Percentiles rank a stretch among this genome's conserved stretches.
phyloP scores from a whole-genome alignment of 2,329 filamentous ascomycete species.

The Fusarium algeriense region DNA sequence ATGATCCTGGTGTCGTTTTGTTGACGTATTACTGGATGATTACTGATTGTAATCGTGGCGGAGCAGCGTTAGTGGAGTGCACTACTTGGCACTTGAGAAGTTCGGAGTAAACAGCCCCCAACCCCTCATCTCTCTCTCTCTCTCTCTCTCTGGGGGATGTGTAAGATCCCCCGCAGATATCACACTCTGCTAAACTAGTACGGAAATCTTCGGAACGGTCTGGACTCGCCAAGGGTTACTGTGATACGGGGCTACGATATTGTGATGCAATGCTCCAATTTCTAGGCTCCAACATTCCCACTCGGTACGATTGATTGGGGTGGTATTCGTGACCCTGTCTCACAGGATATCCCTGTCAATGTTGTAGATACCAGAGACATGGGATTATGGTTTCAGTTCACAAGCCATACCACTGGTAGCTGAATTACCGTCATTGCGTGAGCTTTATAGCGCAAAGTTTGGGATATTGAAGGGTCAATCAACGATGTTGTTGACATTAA shows the following conservation, averaged over 20 bases:
- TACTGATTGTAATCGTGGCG: neutral
- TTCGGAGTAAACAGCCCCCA: neutral
- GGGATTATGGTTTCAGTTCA: no score
- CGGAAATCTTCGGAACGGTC: slow-evolving; percentile 23
- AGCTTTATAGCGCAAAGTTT: neutral
- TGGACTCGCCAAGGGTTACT: slow-evolving; percentile 4
- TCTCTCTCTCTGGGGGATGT: no score
- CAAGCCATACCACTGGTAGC: neutral
- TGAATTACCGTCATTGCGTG: neutral
- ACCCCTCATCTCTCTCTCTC: neutral
- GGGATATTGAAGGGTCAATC: neutral
- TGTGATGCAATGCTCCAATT: slow-evolving; percentile 15
- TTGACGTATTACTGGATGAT: neutral
- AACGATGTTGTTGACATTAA: neutral
- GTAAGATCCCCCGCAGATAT: slow-evolving; percentile 7
- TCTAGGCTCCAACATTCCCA: neutral
- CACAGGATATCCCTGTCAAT: neutral
- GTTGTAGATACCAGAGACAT: neutral
- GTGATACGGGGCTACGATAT: neutral
- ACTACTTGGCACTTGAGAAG: neutral
- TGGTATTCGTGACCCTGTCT: slow-evolving; percentile 12
- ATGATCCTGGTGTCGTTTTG: neutral
- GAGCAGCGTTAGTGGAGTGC: neutral
- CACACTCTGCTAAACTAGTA: neutral
- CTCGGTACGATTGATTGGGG: neutral